Percentiles rank a stretch among this genome's conserved stretches.
These are phyloP conservation scores for Paramecium primaurelia DNA, from an alignment of 73 alveolate species.

Conservation along the genomic window DNA sequence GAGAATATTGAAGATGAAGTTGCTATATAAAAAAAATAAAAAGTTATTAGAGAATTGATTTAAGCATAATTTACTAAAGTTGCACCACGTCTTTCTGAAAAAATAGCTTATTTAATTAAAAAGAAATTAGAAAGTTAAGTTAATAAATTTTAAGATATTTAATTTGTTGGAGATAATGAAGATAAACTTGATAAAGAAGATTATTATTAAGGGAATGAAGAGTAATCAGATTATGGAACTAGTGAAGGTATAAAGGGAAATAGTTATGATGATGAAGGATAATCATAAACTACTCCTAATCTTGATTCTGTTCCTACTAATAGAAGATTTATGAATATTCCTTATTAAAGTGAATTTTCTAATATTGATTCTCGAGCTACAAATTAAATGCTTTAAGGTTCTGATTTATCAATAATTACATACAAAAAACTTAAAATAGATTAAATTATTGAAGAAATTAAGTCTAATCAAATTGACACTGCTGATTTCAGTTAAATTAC, in stretches of 20 bases:
- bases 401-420: neutral
- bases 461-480: neutral
- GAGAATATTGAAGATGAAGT: neutral
- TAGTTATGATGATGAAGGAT: neutral
- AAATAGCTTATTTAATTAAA: neutral
- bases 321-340: neutral
- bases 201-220: neutral
- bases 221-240: neutral
- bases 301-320: neutral
- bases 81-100: neutral
- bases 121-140: neutral
- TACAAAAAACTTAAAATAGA: neutral
- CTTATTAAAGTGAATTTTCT: neutral
- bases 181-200: neutral
- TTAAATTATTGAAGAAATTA: neutral
- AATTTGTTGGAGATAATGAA: neutral
- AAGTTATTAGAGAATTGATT: neutral
- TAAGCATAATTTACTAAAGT: neutral
- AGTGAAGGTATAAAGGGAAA: neutral
- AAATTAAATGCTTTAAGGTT: neutral
- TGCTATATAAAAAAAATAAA: neutral
- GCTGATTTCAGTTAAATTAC: constrained; percentile 42
- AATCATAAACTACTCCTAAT: neutral
- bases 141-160: neutral
- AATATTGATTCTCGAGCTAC: neutral